Conservation (phyloP, 768 basidiomycete genomes). For the Ramaria rubella region DNA sequence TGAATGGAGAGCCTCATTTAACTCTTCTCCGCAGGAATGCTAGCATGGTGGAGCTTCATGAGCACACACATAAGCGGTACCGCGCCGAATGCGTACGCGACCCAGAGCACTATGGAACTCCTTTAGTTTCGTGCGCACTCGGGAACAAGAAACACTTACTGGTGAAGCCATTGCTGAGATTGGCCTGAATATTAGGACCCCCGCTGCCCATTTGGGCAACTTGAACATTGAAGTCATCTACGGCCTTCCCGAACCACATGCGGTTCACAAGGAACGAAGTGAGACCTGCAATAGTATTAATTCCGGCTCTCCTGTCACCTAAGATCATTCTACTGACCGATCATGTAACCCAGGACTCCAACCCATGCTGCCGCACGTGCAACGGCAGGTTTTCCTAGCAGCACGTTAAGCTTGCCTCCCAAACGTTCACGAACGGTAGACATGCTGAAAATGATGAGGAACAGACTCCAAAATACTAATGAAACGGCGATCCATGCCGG, state of each 20-base stretch:
- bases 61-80: slow-evolving; percentile 65
- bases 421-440: slow-evolving; percentile 62
- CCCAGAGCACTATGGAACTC: slow-evolving; percentile 60
- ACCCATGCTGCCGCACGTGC: slow-evolving; percentile 65
- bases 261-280: slow-evolving; percentile 64
- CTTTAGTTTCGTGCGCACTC: background rate
- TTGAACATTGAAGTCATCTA: slow-evolving; percentile 66
- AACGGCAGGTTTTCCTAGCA: slow-evolving; percentile 50
- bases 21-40: slow-evolving; percentile 4
- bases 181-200: slow-evolving; percentile 56
- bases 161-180: slow-evolving; percentile 64
- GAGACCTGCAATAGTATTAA: slow-evolving; percentile 39
- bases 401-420: slow-evolving; percentile 41
- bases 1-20: background rate
- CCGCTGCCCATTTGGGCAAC: slow-evolving; percentile 45
- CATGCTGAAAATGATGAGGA: slow-evolving; percentile 59
- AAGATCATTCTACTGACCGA: slow-evolving; percentile 45
- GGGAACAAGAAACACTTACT: slow-evolving; percentile 40
- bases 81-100: slow-evolving; percentile 67
- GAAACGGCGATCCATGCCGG: slow-evolving; percentile 60
- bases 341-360: slow-evolving; percentile 68
- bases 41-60: slow-evolving; percentile 47
- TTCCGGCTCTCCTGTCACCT: background rate
- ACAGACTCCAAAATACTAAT: slow-evolving; percentile 48
- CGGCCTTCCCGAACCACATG: slow-evolving; percentile 78